Evolutionary conservation across 2,329 filamentous ascomycete species (phyloP).

Genomic region (Coleophoma crateriformis): DNA sequence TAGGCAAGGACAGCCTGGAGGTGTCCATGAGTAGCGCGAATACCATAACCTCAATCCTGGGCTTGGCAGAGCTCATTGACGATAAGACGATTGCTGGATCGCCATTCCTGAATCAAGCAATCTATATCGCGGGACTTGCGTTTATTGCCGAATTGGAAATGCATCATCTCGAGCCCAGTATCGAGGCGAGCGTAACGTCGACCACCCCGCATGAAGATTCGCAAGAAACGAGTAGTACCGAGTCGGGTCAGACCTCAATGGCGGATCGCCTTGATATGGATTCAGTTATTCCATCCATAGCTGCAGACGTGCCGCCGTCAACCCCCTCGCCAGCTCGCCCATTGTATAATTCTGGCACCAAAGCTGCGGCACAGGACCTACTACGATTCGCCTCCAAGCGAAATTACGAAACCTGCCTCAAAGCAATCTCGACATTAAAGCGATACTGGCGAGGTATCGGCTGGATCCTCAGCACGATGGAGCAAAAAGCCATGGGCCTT

Average conservation of each 20-base stretch:
- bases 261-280: not conserved
- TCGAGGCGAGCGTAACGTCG: not conserved
- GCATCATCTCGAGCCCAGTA: not conserved
- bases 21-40: conserved; percentile 1
- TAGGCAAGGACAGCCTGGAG: not conserved
- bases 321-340: not conserved
- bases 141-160: conserved; percentile 3
- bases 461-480: conserved; percentile 3
- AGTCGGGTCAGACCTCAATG: not conserved
- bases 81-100: not conserved
- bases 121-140: conserved; percentile 3
- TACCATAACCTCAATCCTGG: conserved; percentile 3
- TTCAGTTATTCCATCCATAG: not conserved
- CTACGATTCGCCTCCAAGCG: not conserved
- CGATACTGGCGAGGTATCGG: conserved; percentile 2
- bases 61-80: conserved; percentile 3
- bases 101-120: conserved; percentile 4
- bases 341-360: not conserved
- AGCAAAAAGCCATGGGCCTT: conserved; percentile 1
- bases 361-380: not conserved
- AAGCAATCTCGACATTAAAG: not conserved
- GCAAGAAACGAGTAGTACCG: too few relatives aligned
- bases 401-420: conserved; percentile 2
- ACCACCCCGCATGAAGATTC: not conserved
- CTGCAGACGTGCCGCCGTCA: not conserved